These are phyloP conservation scores for Nemania serpens DNA, from an alignment of 2,329 filamentous ascomycete species.

Conservation along the genomic window DNA sequence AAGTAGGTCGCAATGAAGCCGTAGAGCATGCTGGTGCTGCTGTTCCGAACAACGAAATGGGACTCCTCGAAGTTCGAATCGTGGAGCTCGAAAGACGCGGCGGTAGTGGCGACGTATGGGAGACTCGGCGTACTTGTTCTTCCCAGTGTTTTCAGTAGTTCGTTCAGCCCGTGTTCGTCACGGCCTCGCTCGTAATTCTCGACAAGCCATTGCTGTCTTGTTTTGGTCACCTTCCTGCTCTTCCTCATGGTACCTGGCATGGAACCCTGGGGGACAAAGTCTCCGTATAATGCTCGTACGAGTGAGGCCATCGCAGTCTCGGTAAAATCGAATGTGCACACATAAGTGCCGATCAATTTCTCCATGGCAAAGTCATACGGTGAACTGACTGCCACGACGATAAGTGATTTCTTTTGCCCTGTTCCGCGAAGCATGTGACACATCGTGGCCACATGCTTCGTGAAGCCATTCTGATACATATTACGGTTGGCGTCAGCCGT, in stretches of 20 bases:
- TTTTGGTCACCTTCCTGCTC: slow-evolving; percentile 84
- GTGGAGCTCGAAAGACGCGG: slow-evolving; percentile 76
- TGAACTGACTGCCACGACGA: slow-evolving; percentile 91
- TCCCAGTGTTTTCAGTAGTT: slow-evolving; percentile 72
- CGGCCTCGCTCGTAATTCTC: slow-evolving; percentile 83
- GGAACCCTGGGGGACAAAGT: slow-evolving; percentile 63
- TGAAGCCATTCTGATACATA: slow-evolving; percentile 90
- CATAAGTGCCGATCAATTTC: slow-evolving; percentile 84
- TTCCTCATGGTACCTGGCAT: slow-evolving; percentile 79
- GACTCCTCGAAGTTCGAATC: slow-evolving; percentile 74
- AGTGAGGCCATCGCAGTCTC: slow-evolving; percentile 86
- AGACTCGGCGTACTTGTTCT: slow-evolving; percentile 69
- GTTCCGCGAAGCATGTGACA: slow-evolving; percentile 79
- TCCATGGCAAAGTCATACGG: slow-evolving; percentile 98
- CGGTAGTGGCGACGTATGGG: slow-evolving; percentile 71
- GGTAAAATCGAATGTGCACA: slow-evolving; percentile 96
- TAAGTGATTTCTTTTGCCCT: slow-evolving; percentile 83
- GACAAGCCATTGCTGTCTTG: slow-evolving; percentile 93
- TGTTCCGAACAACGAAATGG: slow-evolving; percentile 93
- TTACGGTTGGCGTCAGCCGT: slow-evolving; percentile 95
- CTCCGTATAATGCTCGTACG: slow-evolving; percentile 82
- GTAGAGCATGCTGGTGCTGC: slow-evolving; percentile 87
- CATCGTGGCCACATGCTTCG: slow-evolving; percentile 95
- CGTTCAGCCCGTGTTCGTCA: slow-evolving; percentile 74
- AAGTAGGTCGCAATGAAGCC: slow-evolving; percentile 92